Evolutionary conservation across 2,329 filamentous ascomycete species (phyloP), one percentile per base, ranked within the genome.

Genomic region (Myriosclerotinia scirpicola): DNA sequence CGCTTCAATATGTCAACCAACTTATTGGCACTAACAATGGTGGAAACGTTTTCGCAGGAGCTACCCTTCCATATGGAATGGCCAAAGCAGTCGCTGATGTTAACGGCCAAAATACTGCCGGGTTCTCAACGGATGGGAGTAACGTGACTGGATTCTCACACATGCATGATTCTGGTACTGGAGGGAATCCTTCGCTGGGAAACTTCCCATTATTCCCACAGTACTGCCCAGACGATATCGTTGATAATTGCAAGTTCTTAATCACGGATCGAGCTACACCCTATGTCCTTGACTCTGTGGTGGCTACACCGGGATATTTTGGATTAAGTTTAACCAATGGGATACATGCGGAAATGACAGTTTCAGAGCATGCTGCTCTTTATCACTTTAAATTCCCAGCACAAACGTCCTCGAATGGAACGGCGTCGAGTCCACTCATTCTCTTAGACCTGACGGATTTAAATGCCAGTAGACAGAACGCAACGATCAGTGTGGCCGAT

Each of bases 381-480:
- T 90, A 90, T 76, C 81, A 82, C 20, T 90, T 91, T 73, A 85
- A 81, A 0, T 90, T 90, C 66, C 72, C 86, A 0, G 15, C 42
- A 20, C 75, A 77, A 17, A 69, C 63, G 8, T 76, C 77, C 0
- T 69, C 72, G 0, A 78, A 79, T 34, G 79, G 78, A 1, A 74
- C 77, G 48, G 67, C 64, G 2, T 66, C 71, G 6, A 71, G 68
- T 70, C 88, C 88, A 1, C 79, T 90, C 20, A 83, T 91, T 26
- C 75, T 90, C 2, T 82, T 89, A 54, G 89, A 91, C 69, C 77
- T 91, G 17, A 83, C 82, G 2, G 89, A 91, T 74, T 78, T 91
- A 30, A 82, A 83, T 0, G 79, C 87, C 67, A 85, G 85, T 1
- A 81, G 87, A 42, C 82, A 83, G 67, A 86, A 88, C 66, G 87